Evolutionary conservation across 2,329 filamentous ascomycete genomes (phyloP).

Genomic region (Fusarium goolgardi): DNA sequence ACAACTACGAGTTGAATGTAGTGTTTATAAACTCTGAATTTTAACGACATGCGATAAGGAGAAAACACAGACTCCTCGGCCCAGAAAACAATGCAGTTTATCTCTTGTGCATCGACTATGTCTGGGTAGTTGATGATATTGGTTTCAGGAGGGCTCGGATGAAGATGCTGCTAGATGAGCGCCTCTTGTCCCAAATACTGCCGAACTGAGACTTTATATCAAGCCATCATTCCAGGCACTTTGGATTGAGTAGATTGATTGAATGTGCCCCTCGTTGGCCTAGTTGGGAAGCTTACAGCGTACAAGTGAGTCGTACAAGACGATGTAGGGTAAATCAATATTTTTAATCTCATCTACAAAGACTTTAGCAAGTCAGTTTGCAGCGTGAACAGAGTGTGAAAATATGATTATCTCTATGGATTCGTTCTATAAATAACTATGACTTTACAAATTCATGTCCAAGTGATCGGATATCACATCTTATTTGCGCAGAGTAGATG

Average conservation of each 20-base stretch:
- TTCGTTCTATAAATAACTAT: neutral
- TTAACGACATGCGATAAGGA: too few relatives aligned
- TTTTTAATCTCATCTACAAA: too few relatives aligned
- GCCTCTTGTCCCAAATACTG: neutral
- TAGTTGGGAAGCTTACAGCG: neutral
- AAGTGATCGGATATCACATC: neutral
- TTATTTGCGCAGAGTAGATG: neutral
- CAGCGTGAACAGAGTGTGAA: too few relatives aligned
- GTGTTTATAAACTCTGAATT: too few relatives aligned
- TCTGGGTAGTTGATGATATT: neutral
- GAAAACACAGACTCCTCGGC: neutral
- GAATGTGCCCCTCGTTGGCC: neutral
- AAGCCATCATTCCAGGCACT: neutral
- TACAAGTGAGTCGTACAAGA: neutral
- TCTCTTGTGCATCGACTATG: neutral
- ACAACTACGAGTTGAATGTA: too few relatives aligned
- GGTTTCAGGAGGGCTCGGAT: neutral
- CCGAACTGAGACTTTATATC: neutral
- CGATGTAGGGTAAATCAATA: neutral
- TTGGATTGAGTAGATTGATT: neutral
- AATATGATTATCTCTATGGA: too few relatives aligned
- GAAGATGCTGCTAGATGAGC: neutral
- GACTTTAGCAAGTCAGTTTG: too few relatives aligned
- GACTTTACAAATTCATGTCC: neutral
- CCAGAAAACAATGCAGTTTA: neutral